Evolutionary conservation across 352 stramenopile species (phyloP).

Genomic region (Phytophthora pseudosyringae): DNA sequence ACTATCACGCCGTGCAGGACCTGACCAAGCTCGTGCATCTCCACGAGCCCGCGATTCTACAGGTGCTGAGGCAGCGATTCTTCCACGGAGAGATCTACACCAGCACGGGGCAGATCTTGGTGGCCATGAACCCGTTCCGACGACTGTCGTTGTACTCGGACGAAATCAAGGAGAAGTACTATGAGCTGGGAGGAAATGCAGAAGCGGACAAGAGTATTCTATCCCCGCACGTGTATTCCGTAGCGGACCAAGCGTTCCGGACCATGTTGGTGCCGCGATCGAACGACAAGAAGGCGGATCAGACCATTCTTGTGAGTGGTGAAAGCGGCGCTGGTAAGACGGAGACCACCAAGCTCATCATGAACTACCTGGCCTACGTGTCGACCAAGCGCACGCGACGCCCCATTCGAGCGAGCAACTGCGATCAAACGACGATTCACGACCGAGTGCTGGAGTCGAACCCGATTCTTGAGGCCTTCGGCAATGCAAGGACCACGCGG

Average conservation of each 20-base stretch:
- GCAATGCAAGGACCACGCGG: constrained; percentile 94
- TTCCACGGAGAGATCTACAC: constrained; percentile 91
- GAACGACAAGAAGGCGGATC: constrained; percentile 64
- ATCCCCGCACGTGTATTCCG: constrained; percentile 86
- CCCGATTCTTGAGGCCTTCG: constrained; percentile 96
- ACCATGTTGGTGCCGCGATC: constrained; percentile 73
- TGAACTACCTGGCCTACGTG: constrained; percentile 95
- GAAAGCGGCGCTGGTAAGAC: constrained; percentile 97
- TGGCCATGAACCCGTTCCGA: constrained; percentile 88
- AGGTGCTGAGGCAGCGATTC: constrained; percentile 84
- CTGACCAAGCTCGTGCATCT: constrained; percentile 92
- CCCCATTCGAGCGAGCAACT: constrained; percentile 29
- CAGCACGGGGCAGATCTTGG: constrained; percentile 84
- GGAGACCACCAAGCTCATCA: constrained; percentile 97
- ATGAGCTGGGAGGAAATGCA: constrained; percentile 55
- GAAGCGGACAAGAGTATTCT: constrained; percentile 62
- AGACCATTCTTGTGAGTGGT: constrained; percentile 97
- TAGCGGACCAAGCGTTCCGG: constrained; percentile 85
- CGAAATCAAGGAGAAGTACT: constrained; percentile 74
- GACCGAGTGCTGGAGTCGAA: constrained; percentile 95
- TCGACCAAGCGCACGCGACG: constrained; percentile 53
- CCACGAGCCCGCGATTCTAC: constrained; percentile 91
- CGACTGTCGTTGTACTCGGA: constrained; percentile 76
- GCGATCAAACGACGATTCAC: constrained; percentile 66
- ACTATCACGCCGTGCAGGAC: constrained; percentile 83